These are phyloP conservation scores for Solanum sitiens DNA, from an alignment of 257 asterid species.

Conservation along the genomic window DNA sequence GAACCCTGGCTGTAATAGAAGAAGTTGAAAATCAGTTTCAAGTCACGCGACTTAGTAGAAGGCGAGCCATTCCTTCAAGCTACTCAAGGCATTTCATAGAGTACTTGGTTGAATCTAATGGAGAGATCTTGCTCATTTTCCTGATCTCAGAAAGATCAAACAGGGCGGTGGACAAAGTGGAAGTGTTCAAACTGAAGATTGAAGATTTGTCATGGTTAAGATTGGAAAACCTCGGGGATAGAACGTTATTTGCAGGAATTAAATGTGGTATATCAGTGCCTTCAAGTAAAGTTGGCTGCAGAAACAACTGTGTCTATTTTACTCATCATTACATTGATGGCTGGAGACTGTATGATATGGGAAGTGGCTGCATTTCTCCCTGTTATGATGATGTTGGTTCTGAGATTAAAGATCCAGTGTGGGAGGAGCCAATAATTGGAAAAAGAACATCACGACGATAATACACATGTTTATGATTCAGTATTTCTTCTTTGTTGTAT, in stretches of 20 bases:
- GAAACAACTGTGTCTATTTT: slow-evolving; percentile 15
- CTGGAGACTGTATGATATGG: slow-evolving; percentile 21
- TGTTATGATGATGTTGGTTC: neutral
- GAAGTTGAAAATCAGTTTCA: slow-evolving; percentile 2
- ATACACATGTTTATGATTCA: neutral
- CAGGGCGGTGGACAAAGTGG: slow-evolving; percentile 8
- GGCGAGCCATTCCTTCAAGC: slow-evolving; percentile 11
- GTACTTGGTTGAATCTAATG: slow-evolving; percentile 15
- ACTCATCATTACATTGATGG: neutral
- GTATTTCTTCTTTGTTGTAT: neutral
- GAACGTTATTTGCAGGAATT: slow-evolving; percentile 12
- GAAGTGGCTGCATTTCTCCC: slow-evolving; percentile 7
- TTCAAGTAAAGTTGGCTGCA: slow-evolving; percentile 18
- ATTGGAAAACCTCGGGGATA: slow-evolving; percentile 9
- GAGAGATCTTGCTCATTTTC: slow-evolving; percentile 22
- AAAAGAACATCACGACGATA: neutral
- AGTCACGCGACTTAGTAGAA: slow-evolving; percentile 8
- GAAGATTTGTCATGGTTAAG: slow-evolving; percentile 1
- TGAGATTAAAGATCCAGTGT: neutral
- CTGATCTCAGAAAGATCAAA: slow-evolving; percentile 4
- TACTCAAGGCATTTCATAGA: slow-evolving; percentile 17
- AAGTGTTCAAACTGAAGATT: slow-evolving; percentile 9
- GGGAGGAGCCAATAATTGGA: neutral
- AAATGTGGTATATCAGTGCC: slow-evolving; percentile 10
- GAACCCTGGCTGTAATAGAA: slow-evolving; percentile 18